Percentiles rank a stretch among this genome's conserved stretches.
Conservation (phyloP, 2,329 filamentous ascomycete genomes). For the Monosporascus sp. region DNA sequence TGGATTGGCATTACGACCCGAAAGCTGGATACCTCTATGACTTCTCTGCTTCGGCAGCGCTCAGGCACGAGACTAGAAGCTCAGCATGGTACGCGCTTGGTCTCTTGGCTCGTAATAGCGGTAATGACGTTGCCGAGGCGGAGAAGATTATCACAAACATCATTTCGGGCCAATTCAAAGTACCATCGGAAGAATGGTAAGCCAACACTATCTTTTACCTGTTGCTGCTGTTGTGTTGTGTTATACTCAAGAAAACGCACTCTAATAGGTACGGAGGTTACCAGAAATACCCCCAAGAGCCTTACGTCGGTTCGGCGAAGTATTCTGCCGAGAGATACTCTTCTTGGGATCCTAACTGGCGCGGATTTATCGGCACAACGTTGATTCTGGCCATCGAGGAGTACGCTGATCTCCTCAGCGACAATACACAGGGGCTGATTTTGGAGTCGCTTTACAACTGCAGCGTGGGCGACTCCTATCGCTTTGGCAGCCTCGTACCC, state of each 20-base stretch:
- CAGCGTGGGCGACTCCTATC: slow-evolving; percentile 54
- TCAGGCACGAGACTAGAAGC: slow-evolving; percentile 51
- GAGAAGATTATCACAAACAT: slow-evolving; percentile 49
- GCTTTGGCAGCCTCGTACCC: slow-evolving; percentile 50
- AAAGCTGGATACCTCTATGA: slow-evolving; percentile 48
- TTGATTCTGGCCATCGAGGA: slow-evolving; percentile 56
- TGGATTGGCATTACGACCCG: slow-evolving; percentile 50
- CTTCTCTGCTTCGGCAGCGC: slow-evolving; percentile 35
- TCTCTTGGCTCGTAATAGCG: slow-evolving; percentile 48
- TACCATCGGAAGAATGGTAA: slow-evolving; percentile 49
- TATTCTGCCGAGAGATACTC: slow-evolving; percentile 33
- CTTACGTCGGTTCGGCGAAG: slow-evolving; percentile 43
- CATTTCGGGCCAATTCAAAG: slow-evolving; percentile 46
- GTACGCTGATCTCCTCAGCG: slow-evolving; percentile 40
- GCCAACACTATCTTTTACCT: slow-evolving; percentile 16
- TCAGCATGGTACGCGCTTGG: slow-evolving; percentile 56
- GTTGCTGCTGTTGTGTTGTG: background rate
- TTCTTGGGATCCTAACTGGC: slow-evolving; percentile 59
- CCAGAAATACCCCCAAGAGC: slow-evolving; percentile 50
- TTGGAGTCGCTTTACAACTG: slow-evolving; percentile 48
- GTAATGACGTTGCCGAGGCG: slow-evolving; percentile 43
- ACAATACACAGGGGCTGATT: slow-evolving; percentile 35
- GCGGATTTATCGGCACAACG: slow-evolving; percentile 55
- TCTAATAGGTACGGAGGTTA: slow-evolving; percentile 41
- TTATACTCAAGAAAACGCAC: background rate